These are phyloP conservation scores for Rhynchosporium agropyri DNA, from an alignment of 2,329 filamentous ascomycete genomes.

Conservation along the genomic window DNA sequence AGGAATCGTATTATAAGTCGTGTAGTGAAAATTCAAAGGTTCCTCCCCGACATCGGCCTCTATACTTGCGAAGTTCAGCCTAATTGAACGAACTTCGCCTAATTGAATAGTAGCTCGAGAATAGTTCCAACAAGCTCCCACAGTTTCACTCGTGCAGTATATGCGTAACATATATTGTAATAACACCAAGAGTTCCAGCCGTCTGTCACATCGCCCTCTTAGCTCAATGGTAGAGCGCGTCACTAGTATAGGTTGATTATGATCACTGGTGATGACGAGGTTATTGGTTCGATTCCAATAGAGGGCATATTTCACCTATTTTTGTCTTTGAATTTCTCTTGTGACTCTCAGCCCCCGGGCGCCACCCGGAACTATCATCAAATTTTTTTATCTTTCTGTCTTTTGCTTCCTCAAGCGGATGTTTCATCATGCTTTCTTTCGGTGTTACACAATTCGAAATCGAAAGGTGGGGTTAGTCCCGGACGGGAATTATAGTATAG, in stretches of 20 bases:
- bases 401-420: no score
- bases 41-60: background rate
- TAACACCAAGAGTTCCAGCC: background rate
- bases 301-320: background rate
- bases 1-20: no score
- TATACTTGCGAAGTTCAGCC: background rate
- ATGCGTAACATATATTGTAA: no score
- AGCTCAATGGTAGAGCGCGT: constrained; percentile 18
- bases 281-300: constrained; percentile 19
- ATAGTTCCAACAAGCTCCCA: background rate
- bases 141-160: no score
- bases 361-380: no score
- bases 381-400: no score
- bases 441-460: no score
- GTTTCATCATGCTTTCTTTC: no score
- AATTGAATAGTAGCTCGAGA: background rate
- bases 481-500: no score
- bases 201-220: background rate
- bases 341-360: no score
- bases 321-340: background rate
- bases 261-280: constrained; percentile 23
- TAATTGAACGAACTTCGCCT: background rate
- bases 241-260: constrained; percentile 5
- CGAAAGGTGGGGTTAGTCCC: no score
- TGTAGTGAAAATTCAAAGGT: no score